phyloP scores from a whole-genome alignment of 169 alveolate species.

The Eimeria sp. region DNA sequence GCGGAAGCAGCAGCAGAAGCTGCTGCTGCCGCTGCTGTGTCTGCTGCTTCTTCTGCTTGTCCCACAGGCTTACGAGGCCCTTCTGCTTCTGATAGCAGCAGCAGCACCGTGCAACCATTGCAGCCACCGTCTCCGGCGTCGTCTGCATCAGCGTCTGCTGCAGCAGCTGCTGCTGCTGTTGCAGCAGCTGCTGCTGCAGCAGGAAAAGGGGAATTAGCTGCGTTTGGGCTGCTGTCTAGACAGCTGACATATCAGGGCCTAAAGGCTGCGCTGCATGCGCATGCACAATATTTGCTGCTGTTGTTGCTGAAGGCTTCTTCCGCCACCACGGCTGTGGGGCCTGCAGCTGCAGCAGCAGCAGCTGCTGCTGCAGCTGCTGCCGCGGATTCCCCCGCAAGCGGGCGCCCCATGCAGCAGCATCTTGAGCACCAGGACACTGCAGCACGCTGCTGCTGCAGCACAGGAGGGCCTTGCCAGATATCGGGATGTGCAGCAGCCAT shows the following conservation, averaged over 20 bases:
- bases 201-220: conserved; percentile 8
- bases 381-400: background rate
- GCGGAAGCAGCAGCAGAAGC: conserved; percentile 46
- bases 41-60: conserved; percentile 29
- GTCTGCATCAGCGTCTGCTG: conserved; percentile 5
- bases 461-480: conserved; percentile 35
- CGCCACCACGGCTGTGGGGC: no score
- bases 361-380: no score
- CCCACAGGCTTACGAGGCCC: background rate
- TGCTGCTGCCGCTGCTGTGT: conserved; percentile 47
- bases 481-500: no score
- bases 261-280: conserved; percentile 39
- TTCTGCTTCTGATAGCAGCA: conserved; percentile 1
- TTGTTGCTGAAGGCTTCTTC: no score
- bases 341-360: no score
- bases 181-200: conserved; percentile 14
- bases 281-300: background rate
- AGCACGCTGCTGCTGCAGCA: conserved; percentile 54
- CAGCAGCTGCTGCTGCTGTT: conserved; percentile 47
- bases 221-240: conserved; percentile 26
- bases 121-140: background rate
- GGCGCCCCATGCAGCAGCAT: background rate
- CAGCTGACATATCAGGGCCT: conserved; percentile 24
- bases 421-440: conserved; percentile 24
- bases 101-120: no score